Conservation (phyloP, 257 asterid genomes). For the Solanum pennellii region DNA sequence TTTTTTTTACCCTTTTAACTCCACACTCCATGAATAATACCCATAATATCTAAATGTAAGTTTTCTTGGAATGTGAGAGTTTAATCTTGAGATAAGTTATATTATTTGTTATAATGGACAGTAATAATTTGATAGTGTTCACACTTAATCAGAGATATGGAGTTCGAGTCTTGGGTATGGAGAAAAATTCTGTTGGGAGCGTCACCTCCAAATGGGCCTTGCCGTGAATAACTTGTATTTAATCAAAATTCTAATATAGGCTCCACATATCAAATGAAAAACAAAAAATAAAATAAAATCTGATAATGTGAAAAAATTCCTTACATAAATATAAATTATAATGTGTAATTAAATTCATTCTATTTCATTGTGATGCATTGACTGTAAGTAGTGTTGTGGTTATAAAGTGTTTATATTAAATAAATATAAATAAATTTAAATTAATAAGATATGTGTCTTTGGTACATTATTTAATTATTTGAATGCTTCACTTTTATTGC, state of each 20-base stretch:
- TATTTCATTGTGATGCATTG: neutral
- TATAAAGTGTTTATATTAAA: too few species aligned
- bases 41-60: neutral
- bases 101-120: neutral
- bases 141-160: accelerated
- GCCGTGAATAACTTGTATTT: accelerated
- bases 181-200: too few species aligned
- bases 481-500: neutral
- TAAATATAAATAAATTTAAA: too few species aligned
- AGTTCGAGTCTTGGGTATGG: too few species aligned
- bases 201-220: accelerated
- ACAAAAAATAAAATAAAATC: neutral
- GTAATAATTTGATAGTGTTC: neutral
- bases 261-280: too few species aligned
- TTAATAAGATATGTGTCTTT: too few species aligned
- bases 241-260: too few species aligned
- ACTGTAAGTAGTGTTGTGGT: neutral
- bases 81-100: neutral
- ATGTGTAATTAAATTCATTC: too few species aligned
- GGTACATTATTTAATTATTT: neutral
- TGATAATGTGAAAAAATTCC: neutral
- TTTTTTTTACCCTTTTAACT: too few species aligned
- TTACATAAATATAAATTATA: neutral
- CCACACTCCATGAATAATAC: neutral
- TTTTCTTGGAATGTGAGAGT: neutral